These are phyloP conservation scores for Parachaetomium inaequale DNA, from an alignment of 495 filamentous ascomycete genomes.

Conservation along the genomic window DNA sequence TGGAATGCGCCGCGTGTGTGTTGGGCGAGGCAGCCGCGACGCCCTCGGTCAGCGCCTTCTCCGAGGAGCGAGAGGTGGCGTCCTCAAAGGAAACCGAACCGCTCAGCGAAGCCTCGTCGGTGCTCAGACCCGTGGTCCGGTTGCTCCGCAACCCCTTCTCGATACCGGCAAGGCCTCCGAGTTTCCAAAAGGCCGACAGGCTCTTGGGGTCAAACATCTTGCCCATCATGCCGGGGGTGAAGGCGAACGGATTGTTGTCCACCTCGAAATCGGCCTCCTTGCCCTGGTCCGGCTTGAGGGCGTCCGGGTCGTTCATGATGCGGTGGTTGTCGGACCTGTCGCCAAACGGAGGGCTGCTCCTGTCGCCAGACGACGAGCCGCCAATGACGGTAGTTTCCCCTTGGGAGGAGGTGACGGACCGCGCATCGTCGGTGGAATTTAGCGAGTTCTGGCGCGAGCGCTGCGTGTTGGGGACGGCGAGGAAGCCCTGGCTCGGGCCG, in stretches of 20 bases:
- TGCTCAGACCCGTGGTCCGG: slow-evolving; percentile 59
- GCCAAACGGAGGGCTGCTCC: slow-evolving; percentile 29
- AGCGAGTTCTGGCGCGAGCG: slow-evolving; percentile 53
- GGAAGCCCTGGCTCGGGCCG: slow-evolving; percentile 44
- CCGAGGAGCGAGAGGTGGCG: slow-evolving; percentile 40
- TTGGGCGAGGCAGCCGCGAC: slow-evolving; percentile 17
- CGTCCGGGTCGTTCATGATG: slow-evolving; percentile 50
- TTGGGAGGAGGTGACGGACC: slow-evolving; percentile 44
- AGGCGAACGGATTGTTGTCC: slow-evolving; percentile 66
- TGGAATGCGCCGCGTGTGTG: slow-evolving; percentile 9
- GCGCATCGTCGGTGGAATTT: slow-evolving; percentile 49
- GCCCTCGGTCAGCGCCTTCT: slow-evolving; percentile 35
- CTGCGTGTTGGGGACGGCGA: slow-evolving; percentile 47
- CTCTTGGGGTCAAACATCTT: slow-evolving; percentile 76
- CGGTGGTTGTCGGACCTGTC: slow-evolving; percentile 41
- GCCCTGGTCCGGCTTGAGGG: slow-evolving; percentile 63
- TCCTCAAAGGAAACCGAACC: slow-evolving; percentile 60
- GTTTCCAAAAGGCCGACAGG: slow-evolving; percentile 61
- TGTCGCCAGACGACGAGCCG: slow-evolving; percentile 39
- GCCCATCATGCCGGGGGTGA: slow-evolving; percentile 64
- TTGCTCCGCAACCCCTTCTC: slow-evolving; percentile 67
- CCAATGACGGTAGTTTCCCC: slow-evolving; percentile 42
- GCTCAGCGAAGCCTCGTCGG: slow-evolving; percentile 59
- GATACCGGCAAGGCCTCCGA: slow-evolving; percentile 65
- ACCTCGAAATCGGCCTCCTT: slow-evolving; percentile 62